Base-by-base conservation (phyloP, 1,284 basidiomycete genomes). In the Moesziomyces antarcticus region DNA sequence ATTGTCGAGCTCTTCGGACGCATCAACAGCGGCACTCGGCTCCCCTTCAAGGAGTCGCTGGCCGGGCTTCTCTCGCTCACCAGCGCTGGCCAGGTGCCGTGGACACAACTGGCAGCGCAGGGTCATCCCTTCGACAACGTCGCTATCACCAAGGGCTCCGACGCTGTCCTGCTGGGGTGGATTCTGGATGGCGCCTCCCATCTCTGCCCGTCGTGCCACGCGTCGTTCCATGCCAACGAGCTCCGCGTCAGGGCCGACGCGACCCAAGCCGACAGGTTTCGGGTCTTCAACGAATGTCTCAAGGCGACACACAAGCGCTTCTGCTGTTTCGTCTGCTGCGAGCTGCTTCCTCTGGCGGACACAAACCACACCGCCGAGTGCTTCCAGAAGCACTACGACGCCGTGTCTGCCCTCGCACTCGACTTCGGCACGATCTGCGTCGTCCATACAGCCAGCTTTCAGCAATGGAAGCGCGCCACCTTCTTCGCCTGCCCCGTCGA, bases 121-220 rank as follows among this genome's bases (percentile, higher is more conserved):
- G 10, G 8, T 18, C 47, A 49, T 20, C 47, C 47, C 25, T 49
- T 49, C 13, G 47, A 49, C 25, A 22, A 49, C 24, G 47, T 2
- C n/a, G 47, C 24, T 8, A 9, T 8, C 24, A 24, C 24, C 24
- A 24, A 24, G 24, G 24, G 24, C 24, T 24, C 24, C 6, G 47
- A 27, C 8, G 47, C 24, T 8, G 8, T 8, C 24, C 27, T 49
- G 7, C 47, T 49, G 16, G 1, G 16, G 10, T 49, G 47, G 25
- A 13, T 49, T 5, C 33, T 49, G 47, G 22, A 22, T n/a, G 47
- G 47, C 13, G 5, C 25, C 11, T 49, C 47, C 16, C 47, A 49
- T 24, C 27, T 49, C 10, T 49, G 22, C 20, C 47, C 27, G n/a
- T 49, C 27, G 25, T 49, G 47, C 16, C 27, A 49, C n/a, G n/a